These are phyloP conservation scores for Tetracentron sinense DNA, from an alignment of 164 flowering plant genomes.

Conservation along the genomic window DNA sequence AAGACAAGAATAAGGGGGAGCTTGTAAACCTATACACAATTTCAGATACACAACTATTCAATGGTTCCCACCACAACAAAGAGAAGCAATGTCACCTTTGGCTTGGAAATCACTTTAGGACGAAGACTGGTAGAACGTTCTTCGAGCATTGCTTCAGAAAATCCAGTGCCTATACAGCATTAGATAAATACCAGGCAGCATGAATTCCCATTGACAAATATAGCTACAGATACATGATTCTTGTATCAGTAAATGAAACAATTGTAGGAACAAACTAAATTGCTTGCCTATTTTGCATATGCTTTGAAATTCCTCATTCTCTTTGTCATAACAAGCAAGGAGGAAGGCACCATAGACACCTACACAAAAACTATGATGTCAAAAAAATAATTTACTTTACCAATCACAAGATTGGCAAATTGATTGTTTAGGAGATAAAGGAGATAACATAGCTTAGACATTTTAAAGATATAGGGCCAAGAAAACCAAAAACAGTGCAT, in stretches of 20 bases:
- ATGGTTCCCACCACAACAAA: background rate
- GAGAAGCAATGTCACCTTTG: conserved; percentile 50
- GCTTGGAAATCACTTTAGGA: conserved; percentile 64
- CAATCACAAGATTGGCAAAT: background rate
- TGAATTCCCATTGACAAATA: background rate
- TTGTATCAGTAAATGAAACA: too few relatives aligned
- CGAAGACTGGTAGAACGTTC: conserved; percentile 83
- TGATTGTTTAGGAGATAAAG: background rate
- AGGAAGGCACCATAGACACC: conserved; percentile 98
- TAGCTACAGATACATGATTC: background rate
- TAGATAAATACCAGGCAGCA: conserved; percentile 3
- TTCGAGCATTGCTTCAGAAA: conserved; percentile 85
- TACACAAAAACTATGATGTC: too few relatives aligned
- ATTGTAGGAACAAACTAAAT: too few relatives aligned
- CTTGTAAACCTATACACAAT: background rate
- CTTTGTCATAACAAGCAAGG: conserved; percentile 87
- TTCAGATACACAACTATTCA: background rate
- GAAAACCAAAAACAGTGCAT: background rate
- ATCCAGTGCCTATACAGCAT: conserved; percentile 75
- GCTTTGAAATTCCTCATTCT: conserved; percentile 90
- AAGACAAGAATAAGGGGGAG: conserved; percentile 8
- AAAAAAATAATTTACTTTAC: too few relatives aligned
- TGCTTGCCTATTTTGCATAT: conserved; percentile 88
- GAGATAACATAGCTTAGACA: background rate
- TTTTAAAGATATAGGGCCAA: background rate